These are phyloP conservation scores for Starmerella geochares DNA, from an alignment of 805 yeast genomes.

Conservation along the genomic window DNA sequence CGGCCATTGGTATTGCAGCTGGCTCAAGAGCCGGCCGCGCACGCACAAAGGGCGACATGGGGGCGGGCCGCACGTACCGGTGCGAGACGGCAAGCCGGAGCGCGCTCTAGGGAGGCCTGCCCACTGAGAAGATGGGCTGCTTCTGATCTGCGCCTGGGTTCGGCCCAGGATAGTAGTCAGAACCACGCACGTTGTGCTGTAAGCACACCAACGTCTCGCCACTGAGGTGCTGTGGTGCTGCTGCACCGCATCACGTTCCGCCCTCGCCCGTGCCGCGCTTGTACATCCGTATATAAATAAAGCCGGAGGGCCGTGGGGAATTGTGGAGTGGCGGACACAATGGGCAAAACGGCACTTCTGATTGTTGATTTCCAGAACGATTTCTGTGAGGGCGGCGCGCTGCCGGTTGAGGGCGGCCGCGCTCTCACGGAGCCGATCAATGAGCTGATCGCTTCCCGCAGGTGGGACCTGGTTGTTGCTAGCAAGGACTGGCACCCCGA, in stretches of 20 bases:
- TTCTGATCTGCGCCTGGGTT: too few relatives aligned
- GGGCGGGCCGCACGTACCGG: too few relatives aligned
- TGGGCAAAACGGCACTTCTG: constrained; percentile 43
- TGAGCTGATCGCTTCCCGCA: constrained; percentile 35
- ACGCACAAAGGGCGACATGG: too few relatives aligned
- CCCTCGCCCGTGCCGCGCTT: constrained; percentile 2
- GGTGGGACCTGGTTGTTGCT: constrained; percentile 57
- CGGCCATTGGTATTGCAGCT: too few relatives aligned
- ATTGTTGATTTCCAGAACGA: constrained; percentile 80
- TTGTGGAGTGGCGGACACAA: not conserved
- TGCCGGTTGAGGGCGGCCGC: constrained; percentile 63
- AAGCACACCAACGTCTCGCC: not conserved
- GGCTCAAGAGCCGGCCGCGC: too few relatives aligned
- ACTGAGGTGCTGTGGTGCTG: not conserved
- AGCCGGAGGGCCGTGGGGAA: not conserved
- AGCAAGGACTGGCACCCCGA: constrained; percentile 86
- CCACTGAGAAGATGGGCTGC: too few relatives aligned
- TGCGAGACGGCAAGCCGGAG: too few relatives aligned
- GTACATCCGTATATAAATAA: not conserved
- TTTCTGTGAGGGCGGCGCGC: constrained; percentile 57
- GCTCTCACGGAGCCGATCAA: constrained; percentile 45
- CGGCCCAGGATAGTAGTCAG: not conserved
- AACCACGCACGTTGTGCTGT: not conserved
- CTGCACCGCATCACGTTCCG: not conserved
- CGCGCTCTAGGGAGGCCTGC: too few relatives aligned